Base-by-base conservation (phyloP, 1,284 basidiomycete genomes). In the Trichosporon faecale region DNA sequence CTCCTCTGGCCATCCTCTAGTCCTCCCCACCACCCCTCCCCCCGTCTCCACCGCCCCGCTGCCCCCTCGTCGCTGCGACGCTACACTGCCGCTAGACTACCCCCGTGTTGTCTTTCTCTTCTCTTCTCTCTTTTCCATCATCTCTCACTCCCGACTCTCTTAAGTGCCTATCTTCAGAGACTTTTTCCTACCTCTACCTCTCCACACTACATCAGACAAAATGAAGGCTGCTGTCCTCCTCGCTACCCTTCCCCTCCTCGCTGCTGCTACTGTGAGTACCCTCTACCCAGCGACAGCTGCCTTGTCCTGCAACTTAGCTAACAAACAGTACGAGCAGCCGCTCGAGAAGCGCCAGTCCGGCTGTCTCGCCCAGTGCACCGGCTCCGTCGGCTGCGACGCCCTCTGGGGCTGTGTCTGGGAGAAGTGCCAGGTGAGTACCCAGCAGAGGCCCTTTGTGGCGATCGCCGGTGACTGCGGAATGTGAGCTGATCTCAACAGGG, bases 381-480 rank as follows among this genome's bases (percentile, higher is more conserved):
- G 21, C 40, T 12, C 60, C 64, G 23, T 44, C 65, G 68, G 66
- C 65, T 69, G 68, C 44, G n/a, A 61, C 44, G 29, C 44, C 55
- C 65, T 67, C 68, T 66, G 49, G 35, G 27, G 25, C 23, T 73
- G 72, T 37, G 65, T 73, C 68, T 73, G 72, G 72, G 52, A 73
- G 57, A 18, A 23, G 23, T 73, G 69, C 37, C 64, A 73, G 68
- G 72, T 73, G 68, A 73, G 72, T 69, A 33, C 0, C 14, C 12
- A 7, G n/a, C n/a, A n/a, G n/a, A 21, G 16, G 14, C 8, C 16
- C 40, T 18, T 31, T 11, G 29, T 40, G 21, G 55, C 37, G 25
- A 23, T 33, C n/a, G 21, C 1, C 6, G 23, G 49, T 18, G 64
- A 11, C 29, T 40, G 14, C 33, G 18, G 33, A 33, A 25, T 49